Base-by-base conservation (phyloP, 1,284 basidiomycete species). In the Ustilago bromivora region DNA sequence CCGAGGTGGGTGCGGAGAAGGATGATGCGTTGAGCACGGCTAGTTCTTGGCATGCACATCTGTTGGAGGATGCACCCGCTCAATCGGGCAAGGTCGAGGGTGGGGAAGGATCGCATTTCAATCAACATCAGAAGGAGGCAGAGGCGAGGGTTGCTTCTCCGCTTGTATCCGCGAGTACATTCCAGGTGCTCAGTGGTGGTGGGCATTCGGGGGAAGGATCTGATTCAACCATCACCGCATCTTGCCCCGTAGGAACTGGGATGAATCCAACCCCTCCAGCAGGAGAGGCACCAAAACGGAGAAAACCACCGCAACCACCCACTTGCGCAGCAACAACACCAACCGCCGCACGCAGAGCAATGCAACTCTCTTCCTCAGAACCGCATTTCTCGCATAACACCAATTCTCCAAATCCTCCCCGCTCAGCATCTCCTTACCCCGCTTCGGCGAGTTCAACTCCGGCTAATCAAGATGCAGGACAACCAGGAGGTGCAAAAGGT, bases 1-100 rank as follows among this genome's bases (percentile, higher is more conserved):
- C 61, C n/a, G 63, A 53, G 19, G 23, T 56, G 19, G 58, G 41
- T 17, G 43, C 40, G 34, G 63, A 68, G n/a, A 56, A 57, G 6
- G 66, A 71, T 47, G 77, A 79, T 19, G 56, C 64, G 10, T 8
- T 66, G 28, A 73, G 70, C 0, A 63, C 64, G 5, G 41, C 60
- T 9, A 71, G 66, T n/a, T 73, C 70, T 40, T 79, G 77, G 77
- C 77, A 79, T 40, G 77, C 77, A 15, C 70, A 79, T 34, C 76
- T 77, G 77, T 28, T 67, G 1, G 70, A 79, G 17, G 63, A 70
- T n/a, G 67, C 53, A 0, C 43, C 57, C 10, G 6, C 28, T 5
- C 53, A 53, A 17, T 63, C 56, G 6, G 61, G 60, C 15, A 64
- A 61, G 9, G 4, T 32, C 2, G n/a, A 55, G n/a, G 35, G 17